Conservation (phyloP, 2,329 filamentous ascomycete genomes). For the Talaromyces amestolkiae region DNA sequence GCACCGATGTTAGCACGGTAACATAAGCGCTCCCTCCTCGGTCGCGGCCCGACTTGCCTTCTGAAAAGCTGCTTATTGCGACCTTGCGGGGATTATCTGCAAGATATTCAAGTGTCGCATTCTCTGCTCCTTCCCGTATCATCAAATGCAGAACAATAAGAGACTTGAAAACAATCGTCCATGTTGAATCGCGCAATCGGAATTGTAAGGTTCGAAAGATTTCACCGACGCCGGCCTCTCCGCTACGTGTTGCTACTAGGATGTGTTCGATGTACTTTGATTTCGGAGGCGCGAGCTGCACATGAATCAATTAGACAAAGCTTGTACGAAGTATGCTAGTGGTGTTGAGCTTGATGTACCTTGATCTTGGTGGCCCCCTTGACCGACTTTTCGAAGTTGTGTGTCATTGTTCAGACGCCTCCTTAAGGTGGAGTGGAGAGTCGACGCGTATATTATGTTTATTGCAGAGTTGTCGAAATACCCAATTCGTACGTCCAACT, state of each 20-base stretch:
- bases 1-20: conserved; percentile 36
- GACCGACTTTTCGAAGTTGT: conserved; percentile 95
- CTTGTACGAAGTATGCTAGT: conserved; percentile 23
- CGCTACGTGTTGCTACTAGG: conserved; percentile 87
- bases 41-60: conserved; percentile 62
- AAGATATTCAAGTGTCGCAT: conserved; percentile 82
- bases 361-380: conserved; percentile 99
- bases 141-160: conserved; percentile 94
- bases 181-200: conserved; percentile 89
- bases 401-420: conserved; percentile 30
- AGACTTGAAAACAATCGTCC: conserved; percentile 99
- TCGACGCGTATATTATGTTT: conserved; percentile 5
- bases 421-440: conserved; percentile 5
- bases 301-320: conserved; percentile 20
- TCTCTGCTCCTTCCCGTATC: conserved; percentile 90
- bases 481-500: neutral
- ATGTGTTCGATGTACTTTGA: conserved; percentile 99
- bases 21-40: neutral
- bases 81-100: conserved; percentile 78
- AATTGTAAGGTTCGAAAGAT: conserved; percentile 90
- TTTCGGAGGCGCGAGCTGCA: conserved; percentile 87
- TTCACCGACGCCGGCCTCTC: conserved; percentile 90
- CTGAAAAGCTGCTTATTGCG: conserved; percentile 85
- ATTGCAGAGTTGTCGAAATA: neutral
- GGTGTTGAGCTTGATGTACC: conserved; percentile 50